Evolutionary conservation across 108 stramenopile genomes (phyloP), one percentile per base, ranked within the genome.

Genomic region (Licmophora abbreviata): DNA sequence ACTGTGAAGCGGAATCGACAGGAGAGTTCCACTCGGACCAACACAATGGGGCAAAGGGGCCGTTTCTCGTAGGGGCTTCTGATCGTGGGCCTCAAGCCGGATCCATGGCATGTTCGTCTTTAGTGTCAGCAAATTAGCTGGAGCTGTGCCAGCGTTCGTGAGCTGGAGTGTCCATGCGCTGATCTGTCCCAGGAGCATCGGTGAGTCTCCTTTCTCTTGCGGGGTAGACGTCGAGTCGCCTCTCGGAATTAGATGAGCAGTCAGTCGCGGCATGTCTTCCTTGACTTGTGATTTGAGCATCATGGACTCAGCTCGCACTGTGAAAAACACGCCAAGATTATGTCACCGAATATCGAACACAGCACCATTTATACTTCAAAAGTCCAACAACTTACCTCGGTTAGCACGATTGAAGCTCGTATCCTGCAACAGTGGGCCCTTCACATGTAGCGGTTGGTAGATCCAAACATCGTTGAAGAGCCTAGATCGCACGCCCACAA

Each of bases 71-170:
- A 1, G 15, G 15, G 29, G 18, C 9, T 33, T 20, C 8, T 33
- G 8, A 22, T 27, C 8, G 24, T 7, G 7, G 15, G 29, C 2
- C 15, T 35, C 34, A 38, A 85, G 73, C 41, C 76, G 64, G 11
- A 91, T 63, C 89, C 89, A 91, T 27, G 89, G 89, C 7, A 77
- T 47, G 63, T 85, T 87, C 25, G 85, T 87, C 59, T 91, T 91
- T 17, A 91, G 58, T 48, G 60, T 52, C 8, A 84, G 46, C 23
- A 66, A 64, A 4, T 59, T 57, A 6, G 89, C 89, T 12, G 84
- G 73, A 5, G 89, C 89, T 25, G 75, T 79, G 22, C 89, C 89
- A 50, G 82, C 58, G 57, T 91, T 91, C 6, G 76, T 56, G 26
- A 91, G 14, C 41, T 74, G 83, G 23, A 91, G 63, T 29, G 51